A percentile compares a stretch with the other conserved stretches of the same genome.
These are phyloP conservation scores for Cucurbita ficifolia DNA, from an alignment of 306 rosid species.

Conservation along the genomic window DNA sequence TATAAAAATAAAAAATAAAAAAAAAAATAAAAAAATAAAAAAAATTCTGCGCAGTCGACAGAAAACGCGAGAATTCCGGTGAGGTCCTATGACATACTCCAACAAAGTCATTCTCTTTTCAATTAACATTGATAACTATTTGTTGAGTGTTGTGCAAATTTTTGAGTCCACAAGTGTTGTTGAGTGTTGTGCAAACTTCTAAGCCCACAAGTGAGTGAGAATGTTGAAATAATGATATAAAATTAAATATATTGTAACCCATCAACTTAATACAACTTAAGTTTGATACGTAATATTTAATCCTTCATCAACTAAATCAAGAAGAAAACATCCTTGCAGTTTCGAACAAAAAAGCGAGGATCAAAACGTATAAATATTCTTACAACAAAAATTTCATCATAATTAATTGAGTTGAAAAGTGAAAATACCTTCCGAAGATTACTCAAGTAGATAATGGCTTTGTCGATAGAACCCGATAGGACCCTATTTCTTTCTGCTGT, in stretches of 20 bases:
- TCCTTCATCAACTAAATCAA: background rate
- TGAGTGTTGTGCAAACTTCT: background rate
- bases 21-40: too few relatives aligned
- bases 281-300: background rate
- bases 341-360: background rate
- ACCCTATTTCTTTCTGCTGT: constrained; percentile 76
- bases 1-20: too few relatives aligned
- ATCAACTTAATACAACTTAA: background rate
- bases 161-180: background rate
- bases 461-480: constrained; percentile 71
- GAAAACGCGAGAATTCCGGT: too few relatives aligned
- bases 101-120: too few relatives aligned
- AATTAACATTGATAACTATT: too few relatives aligned
- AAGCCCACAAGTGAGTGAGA: background rate
- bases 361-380: background rate
- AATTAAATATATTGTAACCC: background rate
- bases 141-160: background rate
- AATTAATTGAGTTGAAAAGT: background rate
- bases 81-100: too few relatives aligned
- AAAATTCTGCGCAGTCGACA: too few relatives aligned
- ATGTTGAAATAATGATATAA: background rate
- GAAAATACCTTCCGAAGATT: constrained; percentile 74
- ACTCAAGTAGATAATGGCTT: constrained; percentile 66
- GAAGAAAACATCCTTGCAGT: background rate
- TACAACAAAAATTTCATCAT: background rate